These are phyloP conservation scores for Aspergillus tanneri DNA, from an alignment of 2,329 filamentous ascomycete genomes.

Conservation along the genomic window DNA sequence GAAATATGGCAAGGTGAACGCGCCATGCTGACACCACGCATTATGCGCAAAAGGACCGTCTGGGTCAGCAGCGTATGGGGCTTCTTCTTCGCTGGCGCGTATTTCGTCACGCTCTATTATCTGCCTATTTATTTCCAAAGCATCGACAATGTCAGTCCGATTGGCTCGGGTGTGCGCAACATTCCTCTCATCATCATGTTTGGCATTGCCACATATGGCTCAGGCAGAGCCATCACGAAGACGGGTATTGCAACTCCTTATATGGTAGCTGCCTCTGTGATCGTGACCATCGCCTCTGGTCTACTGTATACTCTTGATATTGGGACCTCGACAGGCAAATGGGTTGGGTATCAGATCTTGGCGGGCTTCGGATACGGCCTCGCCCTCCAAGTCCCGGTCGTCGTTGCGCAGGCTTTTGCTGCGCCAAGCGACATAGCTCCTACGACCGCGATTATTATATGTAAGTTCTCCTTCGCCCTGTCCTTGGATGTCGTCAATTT, in stretches of 20 bases:
- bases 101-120: constrained; percentile 45
- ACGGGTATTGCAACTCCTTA: constrained; percentile 28
- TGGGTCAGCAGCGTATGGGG: constrained; percentile 9
- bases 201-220: constrained; percentile 28
- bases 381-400: constrained; percentile 23
- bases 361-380: constrained; percentile 30
- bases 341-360: constrained; percentile 43
- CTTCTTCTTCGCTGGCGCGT: constrained; percentile 38
- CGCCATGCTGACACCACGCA: constrained; percentile 40
- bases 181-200: constrained; percentile 43
- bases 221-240: constrained; percentile 29
- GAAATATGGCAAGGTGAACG: constrained; percentile 42
- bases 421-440: constrained; percentile 21
- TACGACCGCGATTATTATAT: constrained; percentile 24
- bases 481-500: not conserved
- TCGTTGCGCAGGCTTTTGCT: constrained; percentile 22
- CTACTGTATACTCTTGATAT: constrained; percentile 38
- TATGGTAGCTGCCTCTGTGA: constrained; percentile 23
- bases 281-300: constrained; percentile 30
- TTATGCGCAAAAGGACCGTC: constrained; percentile 28
- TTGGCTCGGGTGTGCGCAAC: constrained; percentile 43
- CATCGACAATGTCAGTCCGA: constrained; percentile 33
- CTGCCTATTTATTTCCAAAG: constrained; percentile 51
- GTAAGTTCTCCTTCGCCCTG: constrained; percentile 2
- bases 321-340: constrained; percentile 28